Evolutionary conservation across 1,284 basidiomycete species (phyloP).

Genomic region (Heterobasidion annosum): DNA sequence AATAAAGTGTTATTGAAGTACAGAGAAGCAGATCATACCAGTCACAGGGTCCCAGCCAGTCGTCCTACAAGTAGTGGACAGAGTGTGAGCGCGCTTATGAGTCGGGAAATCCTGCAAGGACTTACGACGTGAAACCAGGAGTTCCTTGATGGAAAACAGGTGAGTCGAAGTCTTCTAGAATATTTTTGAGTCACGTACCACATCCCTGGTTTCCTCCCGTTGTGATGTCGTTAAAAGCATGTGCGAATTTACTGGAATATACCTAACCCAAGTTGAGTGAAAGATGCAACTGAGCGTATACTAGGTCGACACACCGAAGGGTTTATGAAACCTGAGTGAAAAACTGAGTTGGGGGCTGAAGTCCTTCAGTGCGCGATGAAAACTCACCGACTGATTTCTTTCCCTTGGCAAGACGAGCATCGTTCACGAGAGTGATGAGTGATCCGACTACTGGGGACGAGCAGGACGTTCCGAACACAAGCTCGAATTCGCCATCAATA

Average conservation of each 20-base stretch:
- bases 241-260: not conserved
- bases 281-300: too few relatives aligned
- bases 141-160: conserved; percentile 4
- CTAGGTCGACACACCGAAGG: conserved; percentile 20
- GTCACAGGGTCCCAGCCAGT: conserved; percentile 11
- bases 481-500: conserved; percentile 18
- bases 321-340: conserved; percentile 22
- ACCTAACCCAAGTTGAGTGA: conserved; percentile 1
- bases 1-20: not conserved
- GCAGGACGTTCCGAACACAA: conserved; percentile 23
- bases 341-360: not conserved
- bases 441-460: conserved; percentile 28
- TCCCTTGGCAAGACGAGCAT: conserved; percentile 25
- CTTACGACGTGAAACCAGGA: conserved; percentile 8
- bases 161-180: not conserved
- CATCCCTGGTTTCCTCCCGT: conserved; percentile 9
- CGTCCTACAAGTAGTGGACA: not conserved
- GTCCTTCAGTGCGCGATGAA: conserved; percentile 2
- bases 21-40: not conserved
- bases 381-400: conserved; percentile 24
- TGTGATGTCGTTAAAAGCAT: conserved; percentile 10
- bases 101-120: not conserved
- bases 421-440: conserved; percentile 34
- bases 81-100: not conserved
- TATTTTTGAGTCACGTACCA: conserved; percentile 3